phyloP scores from a whole-genome alignment of 352 stramenopile species.

The Globisporangium apiculatum region DNA sequence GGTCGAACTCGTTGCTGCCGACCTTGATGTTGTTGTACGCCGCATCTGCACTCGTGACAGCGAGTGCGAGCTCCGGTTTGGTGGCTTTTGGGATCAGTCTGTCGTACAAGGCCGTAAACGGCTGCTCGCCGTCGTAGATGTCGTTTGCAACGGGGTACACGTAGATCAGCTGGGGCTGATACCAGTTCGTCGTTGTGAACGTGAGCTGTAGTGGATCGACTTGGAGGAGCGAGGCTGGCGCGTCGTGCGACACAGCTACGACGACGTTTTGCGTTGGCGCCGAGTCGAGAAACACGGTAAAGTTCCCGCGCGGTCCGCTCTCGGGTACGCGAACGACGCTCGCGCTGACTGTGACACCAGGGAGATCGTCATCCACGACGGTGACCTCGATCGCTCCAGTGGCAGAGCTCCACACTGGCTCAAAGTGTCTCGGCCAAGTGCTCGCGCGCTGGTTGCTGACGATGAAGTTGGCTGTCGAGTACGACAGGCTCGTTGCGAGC shows the following conservation, averaged over 20 bases:
- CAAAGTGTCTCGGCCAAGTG: slow-evolving; percentile 34
- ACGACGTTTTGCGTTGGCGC: slow-evolving; percentile 38
- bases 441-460: slow-evolving; percentile 19
- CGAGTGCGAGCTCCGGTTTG: slow-evolving; percentile 35
- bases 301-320: slow-evolving; percentile 32
- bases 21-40: slow-evolving; percentile 39
- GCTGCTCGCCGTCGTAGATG: slow-evolving; percentile 38
- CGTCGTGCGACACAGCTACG: slow-evolving; percentile 37
- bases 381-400: slow-evolving; percentile 26
- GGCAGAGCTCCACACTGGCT: slow-evolving; percentile 23
- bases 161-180: slow-evolving; percentile 34
- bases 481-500: slow-evolving; percentile 23
- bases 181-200: slow-evolving; percentile 49
- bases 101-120: slow-evolving; percentile 48
- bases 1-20: slow-evolving; percentile 39
- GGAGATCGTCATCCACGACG: slow-evolving; percentile 59
- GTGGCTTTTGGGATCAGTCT: slow-evolving; percentile 43
- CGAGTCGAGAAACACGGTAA: slow-evolving; percentile 54
- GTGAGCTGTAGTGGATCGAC: slow-evolving; percentile 31
- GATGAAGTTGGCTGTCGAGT: slow-evolving; percentile 35
- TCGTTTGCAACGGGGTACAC: slow-evolving; percentile 38
- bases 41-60: slow-evolving; percentile 27
- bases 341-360: slow-evolving; percentile 42
- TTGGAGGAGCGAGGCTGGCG: slow-evolving; percentile 27
- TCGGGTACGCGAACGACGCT: slow-evolving; percentile 35